These are phyloP conservation scores for Fusarium acutatum DNA, from an alignment of 2,329 filamentous ascomycete species.

Conservation along the genomic window DNA sequence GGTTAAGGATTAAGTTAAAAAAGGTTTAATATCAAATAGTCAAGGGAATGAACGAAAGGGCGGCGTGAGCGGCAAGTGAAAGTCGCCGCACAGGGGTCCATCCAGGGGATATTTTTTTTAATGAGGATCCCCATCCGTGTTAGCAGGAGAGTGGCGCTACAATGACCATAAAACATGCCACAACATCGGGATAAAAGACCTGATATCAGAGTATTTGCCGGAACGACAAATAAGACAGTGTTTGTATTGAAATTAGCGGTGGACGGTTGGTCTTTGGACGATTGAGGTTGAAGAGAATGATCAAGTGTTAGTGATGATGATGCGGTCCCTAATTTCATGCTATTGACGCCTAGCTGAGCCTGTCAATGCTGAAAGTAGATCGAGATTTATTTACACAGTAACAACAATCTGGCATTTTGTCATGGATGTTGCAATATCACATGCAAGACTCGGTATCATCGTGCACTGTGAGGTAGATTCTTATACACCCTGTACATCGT, in stretches of 20 bases:
- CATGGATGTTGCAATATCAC: neutral
- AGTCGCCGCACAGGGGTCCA: conserved; percentile 37
- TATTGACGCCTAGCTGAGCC: neutral
- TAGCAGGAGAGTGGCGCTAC: conserved; percentile 40
- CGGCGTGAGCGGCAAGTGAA: conserved; percentile 22
- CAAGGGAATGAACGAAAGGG: conserved; percentile 23
- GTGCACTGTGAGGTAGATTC: neutral
- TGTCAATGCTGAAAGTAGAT: neutral
- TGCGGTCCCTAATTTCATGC: neutral
- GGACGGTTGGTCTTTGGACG: neutral
- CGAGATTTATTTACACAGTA: conserved; percentile 1
- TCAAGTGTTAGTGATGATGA: neutral
- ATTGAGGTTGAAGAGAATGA: neutral
- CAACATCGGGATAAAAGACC: conserved; percentile 14
- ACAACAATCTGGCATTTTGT: neutral
- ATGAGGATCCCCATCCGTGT: conserved; percentile 44
- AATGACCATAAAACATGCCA: conserved; percentile 43
- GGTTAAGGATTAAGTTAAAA: neutral
- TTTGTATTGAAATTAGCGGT: conserved; percentile 28
- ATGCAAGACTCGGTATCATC: neutral
- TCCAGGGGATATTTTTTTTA: conserved; percentile 41
- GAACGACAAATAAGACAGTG: conserved; percentile 6
- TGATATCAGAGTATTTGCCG: conserved; percentile 23
- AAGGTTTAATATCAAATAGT: conserved; percentile 24
- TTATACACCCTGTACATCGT: neutral